Conservation (phyloP, 306 rosid species). For the Biancaea sappan region DNA sequence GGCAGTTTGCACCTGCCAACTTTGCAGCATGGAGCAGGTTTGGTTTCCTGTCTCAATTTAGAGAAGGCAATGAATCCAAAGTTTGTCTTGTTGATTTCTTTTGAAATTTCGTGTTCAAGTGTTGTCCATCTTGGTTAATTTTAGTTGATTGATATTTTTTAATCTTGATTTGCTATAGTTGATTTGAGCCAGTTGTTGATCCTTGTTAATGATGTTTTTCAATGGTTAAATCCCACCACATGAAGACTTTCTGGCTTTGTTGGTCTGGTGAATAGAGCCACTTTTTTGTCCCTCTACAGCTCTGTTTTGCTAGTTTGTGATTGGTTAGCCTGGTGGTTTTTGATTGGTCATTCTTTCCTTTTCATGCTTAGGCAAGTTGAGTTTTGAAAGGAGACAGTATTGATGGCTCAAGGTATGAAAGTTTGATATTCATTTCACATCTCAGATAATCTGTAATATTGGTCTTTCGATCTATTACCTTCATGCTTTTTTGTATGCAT, state of each 20-base stretch:
- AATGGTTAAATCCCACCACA: no score
- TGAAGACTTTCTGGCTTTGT: neutral
- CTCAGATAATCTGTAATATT: neutral
- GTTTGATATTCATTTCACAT: neutral
- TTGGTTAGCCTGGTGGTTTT: neutral
- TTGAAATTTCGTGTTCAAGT: neutral
- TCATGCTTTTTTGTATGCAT: neutral
- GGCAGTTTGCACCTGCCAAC: slow-evolving; percentile 1
- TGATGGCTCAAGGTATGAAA: neutral
- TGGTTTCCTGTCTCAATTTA: slow-evolving; percentile 11
- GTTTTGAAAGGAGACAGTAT: neutral
- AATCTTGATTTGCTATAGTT: neutral
- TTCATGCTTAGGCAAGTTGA: neutral
- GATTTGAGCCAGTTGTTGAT: neutral
- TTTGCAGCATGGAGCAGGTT: slow-evolving; percentile 24
- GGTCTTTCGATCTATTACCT: neutral
- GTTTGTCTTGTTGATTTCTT: neutral
- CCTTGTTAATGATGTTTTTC: neutral
- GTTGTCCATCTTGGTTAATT: neutral
- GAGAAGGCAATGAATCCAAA: neutral
- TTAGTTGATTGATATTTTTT: neutral
- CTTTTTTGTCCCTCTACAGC: neutral
- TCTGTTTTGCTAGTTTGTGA: neutral
- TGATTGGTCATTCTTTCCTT: neutral
- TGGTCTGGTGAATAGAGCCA: neutral